Conservation (phyloP, 2,329 filamentous ascomycete species). For the Trichoderma semiorbis region DNA sequence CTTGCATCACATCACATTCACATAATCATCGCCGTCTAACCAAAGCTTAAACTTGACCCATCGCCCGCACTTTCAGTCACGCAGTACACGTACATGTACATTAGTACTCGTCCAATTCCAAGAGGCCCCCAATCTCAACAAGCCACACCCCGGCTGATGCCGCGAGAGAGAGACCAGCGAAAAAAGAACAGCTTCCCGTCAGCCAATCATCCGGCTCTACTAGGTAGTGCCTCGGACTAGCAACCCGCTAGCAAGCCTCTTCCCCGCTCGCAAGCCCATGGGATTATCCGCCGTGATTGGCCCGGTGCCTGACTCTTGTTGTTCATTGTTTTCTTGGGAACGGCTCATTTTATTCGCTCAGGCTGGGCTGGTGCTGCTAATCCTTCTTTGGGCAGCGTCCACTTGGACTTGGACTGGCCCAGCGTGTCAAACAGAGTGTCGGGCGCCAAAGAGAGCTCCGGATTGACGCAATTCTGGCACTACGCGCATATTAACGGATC, state of each 20-base stretch:
- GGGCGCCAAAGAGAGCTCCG: neutral
- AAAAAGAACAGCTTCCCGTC: neutral
- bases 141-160: neutral
- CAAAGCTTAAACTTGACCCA: neutral
- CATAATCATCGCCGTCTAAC: neutral
- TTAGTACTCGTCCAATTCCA: neutral
- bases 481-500: neutral
- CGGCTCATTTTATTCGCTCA: neutral
- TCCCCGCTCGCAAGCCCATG: neutral
- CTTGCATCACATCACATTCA: neutral
- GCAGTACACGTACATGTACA: no score
- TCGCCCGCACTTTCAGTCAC: neutral
- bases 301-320: neutral
- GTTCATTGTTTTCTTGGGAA: neutral
- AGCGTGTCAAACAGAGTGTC: conserved; percentile 5
- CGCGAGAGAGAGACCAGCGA: neutral
- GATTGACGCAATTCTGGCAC: neutral
- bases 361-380: neutral
- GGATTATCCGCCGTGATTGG: neutral
- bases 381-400: neutral
- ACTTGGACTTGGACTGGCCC: neutral
- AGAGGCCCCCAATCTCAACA: neutral
- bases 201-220: neutral
- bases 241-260: neutral
- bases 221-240: neutral